Evolutionary conservation across 305 asterid species (phyloP).

Genomic region (Fraxinus sp.): DNA sequence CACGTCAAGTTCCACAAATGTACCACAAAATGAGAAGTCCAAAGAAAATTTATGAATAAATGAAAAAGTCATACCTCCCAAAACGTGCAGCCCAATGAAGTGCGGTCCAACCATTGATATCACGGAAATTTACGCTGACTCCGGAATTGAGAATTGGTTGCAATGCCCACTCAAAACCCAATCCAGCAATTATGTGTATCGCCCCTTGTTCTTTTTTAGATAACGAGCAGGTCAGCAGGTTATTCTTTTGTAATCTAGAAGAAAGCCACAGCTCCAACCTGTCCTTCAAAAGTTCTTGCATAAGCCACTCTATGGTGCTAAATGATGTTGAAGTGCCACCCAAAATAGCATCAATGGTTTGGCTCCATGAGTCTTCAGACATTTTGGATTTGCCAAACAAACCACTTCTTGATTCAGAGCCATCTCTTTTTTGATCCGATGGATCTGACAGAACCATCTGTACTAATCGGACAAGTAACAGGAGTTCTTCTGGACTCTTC

Average conservation of each 20-base stretch:
- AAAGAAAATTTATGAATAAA: background rate
- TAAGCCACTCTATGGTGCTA: conserved; percentile 71
- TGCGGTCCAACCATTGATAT: conserved; percentile 93
- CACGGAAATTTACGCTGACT: conserved; percentile 79
- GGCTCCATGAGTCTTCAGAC: conserved; percentile 65
- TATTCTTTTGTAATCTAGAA: conserved; percentile 46
- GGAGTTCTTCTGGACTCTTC: conserved; percentile 65
- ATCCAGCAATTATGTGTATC: conserved; percentile 83
- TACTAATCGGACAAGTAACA: conserved; percentile 73
- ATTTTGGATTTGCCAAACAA: conserved; percentile 46
- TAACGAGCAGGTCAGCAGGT: conserved; percentile 42
- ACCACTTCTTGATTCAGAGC: conserved; percentile 43
- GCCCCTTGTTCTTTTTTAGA: conserved; percentile 91
- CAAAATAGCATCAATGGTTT: conserved; percentile 61
- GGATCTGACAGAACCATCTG: conserved; percentile 69
- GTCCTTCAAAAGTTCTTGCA: conserved; percentile 83
- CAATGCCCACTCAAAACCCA: conserved; percentile 98
- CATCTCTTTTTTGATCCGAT: conserved; percentile 37
- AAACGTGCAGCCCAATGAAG: conserved; percentile 99
- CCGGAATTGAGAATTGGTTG: conserved; percentile 77
- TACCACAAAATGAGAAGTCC: background rate
- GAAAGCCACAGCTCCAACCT: conserved; percentile 76
- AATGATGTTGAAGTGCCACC: conserved; percentile 58
- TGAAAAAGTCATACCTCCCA: conserved; percentile 65
- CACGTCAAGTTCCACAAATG: background rate